Evolutionary conservation across 1,284 basidiomycete genomes (phyloP).

Genomic region (Apiotrichum gamsii): DNA sequence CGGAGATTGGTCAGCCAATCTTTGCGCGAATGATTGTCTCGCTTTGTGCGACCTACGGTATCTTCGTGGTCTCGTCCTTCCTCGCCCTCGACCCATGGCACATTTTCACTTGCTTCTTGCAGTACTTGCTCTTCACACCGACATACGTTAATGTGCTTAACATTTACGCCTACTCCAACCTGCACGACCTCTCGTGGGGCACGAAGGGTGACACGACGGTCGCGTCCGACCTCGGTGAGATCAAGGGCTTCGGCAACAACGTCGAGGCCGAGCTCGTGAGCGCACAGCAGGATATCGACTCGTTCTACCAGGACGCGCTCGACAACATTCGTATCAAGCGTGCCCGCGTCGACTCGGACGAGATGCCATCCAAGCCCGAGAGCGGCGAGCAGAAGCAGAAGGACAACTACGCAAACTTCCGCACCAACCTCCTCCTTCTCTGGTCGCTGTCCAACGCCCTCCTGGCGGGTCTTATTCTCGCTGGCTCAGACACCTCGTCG

Average conservation of each 20-base stretch:
- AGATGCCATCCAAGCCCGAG: slow-evolving; percentile 50
- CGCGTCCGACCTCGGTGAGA: slow-evolving; percentile 71
- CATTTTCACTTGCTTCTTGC: slow-evolving; percentile 81
- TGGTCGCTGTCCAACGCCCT: slow-evolving; percentile 55
- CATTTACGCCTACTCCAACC: slow-evolving; percentile 51
- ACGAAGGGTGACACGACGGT: slow-evolving; percentile 68
- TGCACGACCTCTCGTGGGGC: slow-evolving; percentile 68
- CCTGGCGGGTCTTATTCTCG: slow-evolving; percentile 77
- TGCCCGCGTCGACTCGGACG: slow-evolving; percentile 29
- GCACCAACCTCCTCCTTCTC: slow-evolving; percentile 55
- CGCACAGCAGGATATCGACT: slow-evolving; percentile 79
- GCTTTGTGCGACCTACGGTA: slow-evolving; percentile 77
- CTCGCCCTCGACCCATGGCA: slow-evolving; percentile 86
- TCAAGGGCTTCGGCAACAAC: slow-evolving; percentile 56
- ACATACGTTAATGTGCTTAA: slow-evolving; percentile 22
- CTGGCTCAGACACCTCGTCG: slow-evolving; percentile 56
- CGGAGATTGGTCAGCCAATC: slow-evolving; percentile 58
- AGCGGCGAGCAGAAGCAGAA: slow-evolving; percentile 63
- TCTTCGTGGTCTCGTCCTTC: slow-evolving; percentile 70
- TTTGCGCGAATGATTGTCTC: slow-evolving; percentile 73
- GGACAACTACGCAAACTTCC: slow-evolving; percentile 78
- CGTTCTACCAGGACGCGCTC: slow-evolving; percentile 81
- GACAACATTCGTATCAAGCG: slow-evolving; percentile 57
- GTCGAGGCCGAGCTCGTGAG: slow-evolving; percentile 85
- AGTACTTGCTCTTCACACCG: slow-evolving; percentile 69